These are phyloP conservation scores for Suillus discolor DNA, from an alignment of 768 basidiomycete genomes.

Conservation along the genomic window DNA sequence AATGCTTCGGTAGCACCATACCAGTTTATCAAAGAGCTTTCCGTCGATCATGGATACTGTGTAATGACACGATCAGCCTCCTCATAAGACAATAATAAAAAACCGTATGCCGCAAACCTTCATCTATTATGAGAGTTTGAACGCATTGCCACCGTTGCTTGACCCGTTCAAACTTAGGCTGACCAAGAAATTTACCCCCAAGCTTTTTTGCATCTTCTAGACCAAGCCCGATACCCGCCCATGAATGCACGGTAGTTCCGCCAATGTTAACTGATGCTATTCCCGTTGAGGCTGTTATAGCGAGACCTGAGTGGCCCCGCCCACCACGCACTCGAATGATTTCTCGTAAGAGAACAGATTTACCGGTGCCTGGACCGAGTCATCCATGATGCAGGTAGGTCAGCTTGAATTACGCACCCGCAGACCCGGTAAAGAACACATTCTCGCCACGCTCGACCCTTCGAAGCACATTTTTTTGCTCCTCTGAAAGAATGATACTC, in stretches of 20 bases:
- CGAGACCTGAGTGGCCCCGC: constrained; percentile 43
- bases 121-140: constrained; percentile 78
- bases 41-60: constrained; percentile 92
- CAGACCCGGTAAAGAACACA: constrained; percentile 88
- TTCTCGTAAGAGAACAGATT: constrained; percentile 77
- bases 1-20: constrained; percentile 28
- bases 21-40: constrained; percentile 78
- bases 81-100: not conserved
- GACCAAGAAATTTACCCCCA: constrained; percentile 53
- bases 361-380: constrained; percentile 63
- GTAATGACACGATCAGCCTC: constrained; percentile 6
- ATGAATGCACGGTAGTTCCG: constrained; percentile 79
- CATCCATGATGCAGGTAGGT: constrained; percentile 7
- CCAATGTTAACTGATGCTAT: constrained; percentile 85
- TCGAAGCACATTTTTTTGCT: constrained; percentile 52
- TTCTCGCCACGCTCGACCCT: constrained; percentile 60
- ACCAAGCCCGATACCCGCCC: constrained; percentile 81
- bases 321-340: constrained; percentile 59
- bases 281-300: constrained; percentile 79
- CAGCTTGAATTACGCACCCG: constrained; percentile 47
- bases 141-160: constrained; percentile 64
- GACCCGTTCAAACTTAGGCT: constrained; percentile 39
- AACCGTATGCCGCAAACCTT: constrained; percentile 52
- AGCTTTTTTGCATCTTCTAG: constrained; percentile 54
- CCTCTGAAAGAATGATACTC: constrained; percentile 46